A percentile compares a stretch with the other conserved stretches of the same genome.
Conservation (phyloP, 2,329 filamentous ascomycete species). For the Bipolaris zeicola region DNA sequence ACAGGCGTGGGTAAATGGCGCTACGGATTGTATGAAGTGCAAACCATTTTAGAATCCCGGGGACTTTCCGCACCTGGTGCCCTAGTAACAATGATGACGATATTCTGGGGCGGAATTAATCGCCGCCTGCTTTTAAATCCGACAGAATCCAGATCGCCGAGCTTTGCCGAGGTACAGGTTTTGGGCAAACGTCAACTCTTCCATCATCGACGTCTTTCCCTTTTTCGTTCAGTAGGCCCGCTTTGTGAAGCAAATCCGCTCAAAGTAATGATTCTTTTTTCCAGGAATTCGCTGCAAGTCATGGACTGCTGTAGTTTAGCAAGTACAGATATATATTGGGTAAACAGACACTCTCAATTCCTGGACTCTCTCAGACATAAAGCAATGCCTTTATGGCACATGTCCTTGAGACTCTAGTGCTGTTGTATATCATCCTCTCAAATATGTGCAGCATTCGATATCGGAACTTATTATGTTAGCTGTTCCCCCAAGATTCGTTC, state of each 20-base stretch:
- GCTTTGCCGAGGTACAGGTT: not conserved
- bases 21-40: too few species aligned
- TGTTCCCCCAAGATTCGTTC: too few species aligned
- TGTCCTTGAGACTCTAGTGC: not conserved
- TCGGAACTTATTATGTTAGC: too few species aligned
- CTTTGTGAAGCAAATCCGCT: not conserved
- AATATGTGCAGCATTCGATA: too few species aligned
- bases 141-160: not conserved
- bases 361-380: not conserved
- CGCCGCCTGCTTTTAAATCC: not conserved
- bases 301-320: not conserved
- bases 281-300: not conserved
- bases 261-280: not conserved
- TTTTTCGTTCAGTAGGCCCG: not conserved
- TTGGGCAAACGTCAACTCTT: not conserved
- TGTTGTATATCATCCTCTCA: not conserved
- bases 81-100: slow-evolving; percentile 2
- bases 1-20: too few species aligned
- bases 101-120: slow-evolving; percentile 2
- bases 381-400: not conserved
- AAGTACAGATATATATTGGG: not conserved
- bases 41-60: too few species aligned
- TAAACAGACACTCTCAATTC: not conserved
- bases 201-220: not conserved
- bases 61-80: too few species aligned